Evolutionary conservation across 1,139 yeast genomes (phyloP).

Genomic region (Suhomyces coccinellae): DNA sequence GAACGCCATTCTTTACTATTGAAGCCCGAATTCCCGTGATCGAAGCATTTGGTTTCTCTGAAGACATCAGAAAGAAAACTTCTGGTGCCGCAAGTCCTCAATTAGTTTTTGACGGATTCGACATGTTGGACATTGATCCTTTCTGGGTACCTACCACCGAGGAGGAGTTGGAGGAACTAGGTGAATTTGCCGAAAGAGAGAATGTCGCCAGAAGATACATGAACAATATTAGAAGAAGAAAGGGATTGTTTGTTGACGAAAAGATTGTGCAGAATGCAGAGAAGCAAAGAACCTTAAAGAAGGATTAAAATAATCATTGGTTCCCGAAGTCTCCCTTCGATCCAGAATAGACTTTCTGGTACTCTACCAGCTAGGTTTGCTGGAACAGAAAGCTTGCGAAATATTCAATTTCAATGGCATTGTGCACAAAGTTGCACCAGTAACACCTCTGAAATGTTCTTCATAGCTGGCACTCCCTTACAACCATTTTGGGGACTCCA

Average conservation of each 20-base stretch:
- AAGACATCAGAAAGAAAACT: slow-evolving; percentile 88
- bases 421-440: too few species aligned
- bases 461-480: too few species aligned
- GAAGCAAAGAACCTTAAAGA: slow-evolving; percentile 84
- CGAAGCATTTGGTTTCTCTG: slow-evolving; percentile 96
- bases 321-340: neutral
- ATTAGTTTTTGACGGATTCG: slow-evolving; percentile 85
- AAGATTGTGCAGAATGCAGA: slow-evolving; percentile 90
- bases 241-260: slow-evolving; percentile 88
- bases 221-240: slow-evolving; percentile 77
- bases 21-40: slow-evolving; percentile 87
- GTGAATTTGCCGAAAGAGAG: slow-evolving; percentile 90
- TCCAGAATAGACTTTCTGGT: neutral
- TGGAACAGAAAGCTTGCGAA: too few species aligned
- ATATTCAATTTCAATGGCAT: too few species aligned
- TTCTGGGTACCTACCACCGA: slow-evolving; percentile 99
- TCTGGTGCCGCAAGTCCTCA: slow-evolving; percentile 99
- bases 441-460: too few species aligned
- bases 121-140: slow-evolving; percentile 86
- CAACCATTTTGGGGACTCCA: too few species aligned
- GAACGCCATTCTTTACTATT: slow-evolving; percentile 92
- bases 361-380: too few species aligned
- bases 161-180: slow-evolving; percentile 90
- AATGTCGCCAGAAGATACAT: slow-evolving; percentile 86
- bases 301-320: too few species aligned